Conservation (phyloP, 495 filamentous ascomycete species). For the Penicillium paxilli region DNA sequence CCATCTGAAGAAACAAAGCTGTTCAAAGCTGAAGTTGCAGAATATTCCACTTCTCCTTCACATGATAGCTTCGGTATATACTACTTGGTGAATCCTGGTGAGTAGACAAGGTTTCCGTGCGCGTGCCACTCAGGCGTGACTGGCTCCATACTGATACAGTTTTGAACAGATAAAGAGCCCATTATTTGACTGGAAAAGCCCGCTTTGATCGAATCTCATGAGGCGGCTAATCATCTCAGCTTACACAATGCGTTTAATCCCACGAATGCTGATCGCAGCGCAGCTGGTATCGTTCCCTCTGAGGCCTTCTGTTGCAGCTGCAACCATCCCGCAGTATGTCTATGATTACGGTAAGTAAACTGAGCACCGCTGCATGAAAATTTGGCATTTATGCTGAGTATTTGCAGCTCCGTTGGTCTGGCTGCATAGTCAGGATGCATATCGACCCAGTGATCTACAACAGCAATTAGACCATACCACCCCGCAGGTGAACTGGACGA, state of each 20-base stretch:
- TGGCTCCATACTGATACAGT: neutral
- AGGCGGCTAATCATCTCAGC: too few relatives aligned
- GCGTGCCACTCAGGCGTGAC: neutral
- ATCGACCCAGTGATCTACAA: slow-evolving; percentile 59
- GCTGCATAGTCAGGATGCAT: slow-evolving; percentile 59
- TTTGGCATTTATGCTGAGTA: neutral
- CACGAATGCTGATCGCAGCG: slow-evolving; percentile 7
- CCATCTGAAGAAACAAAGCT: too few relatives aligned
- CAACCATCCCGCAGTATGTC: slow-evolving; percentile 28
- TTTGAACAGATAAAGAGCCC: neutral
- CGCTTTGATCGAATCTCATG: neutral
- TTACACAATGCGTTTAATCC: slow-evolving; percentile 14
- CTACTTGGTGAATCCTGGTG: neutral
- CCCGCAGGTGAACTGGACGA: slow-evolving; percentile 53
- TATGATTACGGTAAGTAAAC: slow-evolving; percentile 23
- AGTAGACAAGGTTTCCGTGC: neutral
- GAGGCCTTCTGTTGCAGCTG: slow-evolving; percentile 2
- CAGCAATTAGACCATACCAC: slow-evolving; percentile 55
- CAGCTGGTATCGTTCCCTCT: slow-evolving; percentile 7
- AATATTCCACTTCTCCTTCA: too few relatives aligned
- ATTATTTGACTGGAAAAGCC: neutral
- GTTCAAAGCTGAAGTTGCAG: too few relatives aligned
- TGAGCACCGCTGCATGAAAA: neutral
- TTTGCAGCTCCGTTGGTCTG: slow-evolving; percentile 47
- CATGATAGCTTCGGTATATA: neutral